These are phyloP conservation scores for Bremia lactucae DNA, from an alignment of 352 stramenopile genomes.

Conservation along the genomic window DNA sequence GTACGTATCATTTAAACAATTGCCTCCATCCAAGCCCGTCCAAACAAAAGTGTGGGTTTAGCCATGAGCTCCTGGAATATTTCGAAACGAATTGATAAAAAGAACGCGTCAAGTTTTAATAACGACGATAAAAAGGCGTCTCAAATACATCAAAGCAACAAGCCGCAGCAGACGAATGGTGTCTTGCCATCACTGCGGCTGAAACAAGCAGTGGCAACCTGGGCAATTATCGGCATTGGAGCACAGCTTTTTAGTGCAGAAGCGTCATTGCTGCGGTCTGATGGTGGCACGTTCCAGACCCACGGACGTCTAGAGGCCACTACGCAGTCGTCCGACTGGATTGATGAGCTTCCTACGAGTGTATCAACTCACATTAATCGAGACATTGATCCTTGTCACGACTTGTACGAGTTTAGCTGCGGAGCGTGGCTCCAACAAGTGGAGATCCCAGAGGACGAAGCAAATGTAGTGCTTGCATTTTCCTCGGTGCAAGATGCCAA, in stretches of 20 bases:
- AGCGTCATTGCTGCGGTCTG: constrained; percentile 33
- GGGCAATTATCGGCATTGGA: constrained; percentile 18
- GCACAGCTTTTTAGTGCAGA: constrained; percentile 31
- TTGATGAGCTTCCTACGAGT: constrained; percentile 19
- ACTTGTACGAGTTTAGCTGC: constrained; percentile 74
- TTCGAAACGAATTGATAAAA: too few species aligned
- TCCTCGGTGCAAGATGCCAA: constrained; percentile 24
- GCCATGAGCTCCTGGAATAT: too few species aligned
- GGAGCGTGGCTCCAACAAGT: constrained; percentile 35
- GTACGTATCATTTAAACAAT: too few species aligned
- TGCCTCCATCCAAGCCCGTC: too few species aligned
- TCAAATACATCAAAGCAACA: too few species aligned
- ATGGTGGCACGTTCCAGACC: constrained; percentile 14
- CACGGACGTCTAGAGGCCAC: constrained; percentile 19
- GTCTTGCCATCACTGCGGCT: too few species aligned
- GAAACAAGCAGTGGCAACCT: constrained; percentile 21
- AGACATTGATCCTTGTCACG: constrained; percentile 39
- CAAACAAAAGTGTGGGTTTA: too few species aligned
- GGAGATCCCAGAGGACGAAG: constrained; percentile 27
- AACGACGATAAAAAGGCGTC: too few species aligned
- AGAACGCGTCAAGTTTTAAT: too few species aligned
- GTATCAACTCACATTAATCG: constrained; percentile 37
- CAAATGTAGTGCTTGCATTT: constrained; percentile 26
- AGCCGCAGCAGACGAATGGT: too few species aligned
- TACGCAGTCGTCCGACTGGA: constrained; percentile 4